These are phyloP conservation scores for Acer saccharum DNA, from an alignment of 345 rosid genomes.

Conservation along the genomic window DNA sequence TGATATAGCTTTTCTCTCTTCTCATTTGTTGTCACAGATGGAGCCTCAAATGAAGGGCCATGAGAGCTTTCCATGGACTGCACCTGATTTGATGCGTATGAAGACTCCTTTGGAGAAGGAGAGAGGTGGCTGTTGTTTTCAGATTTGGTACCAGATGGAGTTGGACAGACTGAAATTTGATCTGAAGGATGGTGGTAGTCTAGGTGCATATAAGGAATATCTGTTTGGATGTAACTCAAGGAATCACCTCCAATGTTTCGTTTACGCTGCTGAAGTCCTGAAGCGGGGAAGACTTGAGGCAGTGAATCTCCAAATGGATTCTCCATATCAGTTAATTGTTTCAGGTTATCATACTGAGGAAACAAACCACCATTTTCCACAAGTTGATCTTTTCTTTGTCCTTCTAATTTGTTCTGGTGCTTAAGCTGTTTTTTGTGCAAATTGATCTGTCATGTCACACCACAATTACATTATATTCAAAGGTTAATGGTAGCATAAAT, in stretches of 20 bases:
- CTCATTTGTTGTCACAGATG: slow-evolving; percentile 31
- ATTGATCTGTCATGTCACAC: slow-evolving; percentile 43
- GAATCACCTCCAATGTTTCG: slow-evolving; percentile 33
- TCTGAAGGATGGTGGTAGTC: slow-evolving; percentile 42
- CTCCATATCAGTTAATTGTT: slow-evolving; percentile 37
- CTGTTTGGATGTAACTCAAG: slow-evolving; percentile 26
- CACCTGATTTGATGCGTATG: slow-evolving; percentile 61
- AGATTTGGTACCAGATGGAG: slow-evolving; percentile 50
- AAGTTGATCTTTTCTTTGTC: slow-evolving; percentile 40
- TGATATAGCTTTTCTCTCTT: slow-evolving; percentile 33
- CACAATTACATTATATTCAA: slow-evolving; percentile 9
- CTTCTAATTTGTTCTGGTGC: slow-evolving; percentile 38
- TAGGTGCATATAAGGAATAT: slow-evolving; percentile 27
- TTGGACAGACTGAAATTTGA: slow-evolving; percentile 51
- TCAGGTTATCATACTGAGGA: slow-evolving; percentile 33
- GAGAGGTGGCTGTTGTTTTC: slow-evolving; percentile 48
- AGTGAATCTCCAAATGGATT: slow-evolving; percentile 29
- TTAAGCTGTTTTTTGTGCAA: slow-evolving; percentile 44
- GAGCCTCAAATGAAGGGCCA: slow-evolving; percentile 40
- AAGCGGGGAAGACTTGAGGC: slow-evolving; percentile 30
- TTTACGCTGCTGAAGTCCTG: slow-evolving; percentile 27
- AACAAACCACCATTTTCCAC: slow-evolving; percentile 48
- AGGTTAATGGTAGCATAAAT: neutral
- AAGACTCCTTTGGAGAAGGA: slow-evolving; percentile 51
- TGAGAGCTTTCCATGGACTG: slow-evolving; percentile 46